Conservation (phyloP, 2,329 filamentous ascomycete species). For the Pseudofabraea citricarpa region DNA sequence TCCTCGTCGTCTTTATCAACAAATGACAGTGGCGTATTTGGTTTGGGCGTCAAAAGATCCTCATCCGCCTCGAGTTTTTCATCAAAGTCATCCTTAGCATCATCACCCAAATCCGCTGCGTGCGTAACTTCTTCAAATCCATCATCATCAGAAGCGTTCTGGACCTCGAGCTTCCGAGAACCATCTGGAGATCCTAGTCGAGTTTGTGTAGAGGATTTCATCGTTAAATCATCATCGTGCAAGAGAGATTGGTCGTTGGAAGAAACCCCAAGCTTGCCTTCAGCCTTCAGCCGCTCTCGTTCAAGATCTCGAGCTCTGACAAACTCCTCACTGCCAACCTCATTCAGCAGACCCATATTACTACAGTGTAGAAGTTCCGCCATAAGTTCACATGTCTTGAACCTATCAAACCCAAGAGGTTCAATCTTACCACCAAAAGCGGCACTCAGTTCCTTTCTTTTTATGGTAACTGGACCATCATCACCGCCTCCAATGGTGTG, state of each 20-base stretch:
- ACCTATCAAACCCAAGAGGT: constrained; percentile 91
- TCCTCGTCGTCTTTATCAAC: constrained; percentile 63
- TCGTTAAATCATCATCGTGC: constrained; percentile 57
- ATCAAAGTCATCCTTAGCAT: constrained; percentile 64
- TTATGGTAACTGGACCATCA: constrained; percentile 50
- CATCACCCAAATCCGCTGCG: constrained; percentile 66
- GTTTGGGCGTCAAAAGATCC: constrained; percentile 37
- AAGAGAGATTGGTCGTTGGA: constrained; percentile 38
- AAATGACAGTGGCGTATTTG: constrained; percentile 33
- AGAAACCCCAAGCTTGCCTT: constrained; percentile 64
- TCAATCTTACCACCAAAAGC: constrained; percentile 91
- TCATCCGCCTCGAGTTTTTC: constrained; percentile 45
- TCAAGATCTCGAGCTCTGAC: constrained; percentile 76
- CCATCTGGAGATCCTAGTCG: constrained; percentile 53
- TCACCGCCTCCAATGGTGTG: constrained; percentile 52
- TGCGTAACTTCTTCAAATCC: constrained; percentile 86
- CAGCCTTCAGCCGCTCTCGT: constrained; percentile 70
- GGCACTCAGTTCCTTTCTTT: constrained; percentile 71
- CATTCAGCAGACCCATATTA: constrained; percentile 96
- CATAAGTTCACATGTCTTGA: constrained; percentile 99
- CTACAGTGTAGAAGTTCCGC: constrained; percentile 95
- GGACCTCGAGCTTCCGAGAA: constrained; percentile 67
- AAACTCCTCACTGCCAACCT: constrained; percentile 82
- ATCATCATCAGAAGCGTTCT: constrained; percentile 80
- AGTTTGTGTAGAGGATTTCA: constrained; percentile 47